These are phyloP conservation scores for Hypocrella siamensis DNA, from an alignment of 2,329 filamentous ascomycete genomes.

Conservation along the genomic window DNA sequence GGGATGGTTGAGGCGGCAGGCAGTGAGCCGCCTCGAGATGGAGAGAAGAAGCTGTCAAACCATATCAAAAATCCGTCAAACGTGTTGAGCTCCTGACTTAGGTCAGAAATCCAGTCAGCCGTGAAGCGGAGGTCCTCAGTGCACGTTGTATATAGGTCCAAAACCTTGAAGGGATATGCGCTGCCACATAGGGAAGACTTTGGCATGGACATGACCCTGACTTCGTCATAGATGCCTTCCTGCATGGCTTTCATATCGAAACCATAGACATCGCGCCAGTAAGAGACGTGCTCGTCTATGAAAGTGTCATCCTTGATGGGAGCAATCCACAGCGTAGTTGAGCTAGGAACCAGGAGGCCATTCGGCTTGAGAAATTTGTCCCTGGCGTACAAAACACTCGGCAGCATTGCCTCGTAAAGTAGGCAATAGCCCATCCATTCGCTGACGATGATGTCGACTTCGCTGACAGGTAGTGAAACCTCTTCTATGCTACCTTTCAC, in stretches of 20 bases:
- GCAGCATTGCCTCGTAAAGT: slow-evolving; percentile 90
- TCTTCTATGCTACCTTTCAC: slow-evolving; percentile 81
- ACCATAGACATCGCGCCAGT: slow-evolving; percentile 87
- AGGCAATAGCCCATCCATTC: slow-evolving; percentile 98
- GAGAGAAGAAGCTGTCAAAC: slow-evolving; percentile 88
- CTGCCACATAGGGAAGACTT: slow-evolving; percentile 41
- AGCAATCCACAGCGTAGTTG: slow-evolving; percentile 69
- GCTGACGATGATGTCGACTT: slow-evolving; percentile 88
- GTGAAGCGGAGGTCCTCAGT: slow-evolving; percentile 63
- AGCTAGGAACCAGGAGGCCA: slow-evolving; percentile 75
- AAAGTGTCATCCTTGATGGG: slow-evolving; percentile 67
- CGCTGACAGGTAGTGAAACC: slow-evolving; percentile 56
- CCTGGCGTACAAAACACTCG: slow-evolving; percentile 75
- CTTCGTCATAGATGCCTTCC: slow-evolving; percentile 64
- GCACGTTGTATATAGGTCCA: slow-evolving; percentile 61
- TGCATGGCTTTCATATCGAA: slow-evolving; percentile 93
- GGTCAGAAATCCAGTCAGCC: slow-evolving; percentile 45
- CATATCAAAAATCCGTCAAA: slow-evolving; percentile 84
- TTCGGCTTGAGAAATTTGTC: slow-evolving; percentile 71
- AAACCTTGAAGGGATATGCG: slow-evolving; percentile 51
- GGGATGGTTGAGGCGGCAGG: slow-evolving; percentile 38
- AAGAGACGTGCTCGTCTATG: slow-evolving; percentile 60
- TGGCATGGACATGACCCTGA: slow-evolving; percentile 60
- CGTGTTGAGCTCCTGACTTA: slow-evolving; percentile 46
- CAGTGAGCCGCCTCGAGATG: slow-evolving; percentile 35